Conservation (phyloP, 192 early-diverging fungal species). For the Backusella mclennaniae region DNA sequence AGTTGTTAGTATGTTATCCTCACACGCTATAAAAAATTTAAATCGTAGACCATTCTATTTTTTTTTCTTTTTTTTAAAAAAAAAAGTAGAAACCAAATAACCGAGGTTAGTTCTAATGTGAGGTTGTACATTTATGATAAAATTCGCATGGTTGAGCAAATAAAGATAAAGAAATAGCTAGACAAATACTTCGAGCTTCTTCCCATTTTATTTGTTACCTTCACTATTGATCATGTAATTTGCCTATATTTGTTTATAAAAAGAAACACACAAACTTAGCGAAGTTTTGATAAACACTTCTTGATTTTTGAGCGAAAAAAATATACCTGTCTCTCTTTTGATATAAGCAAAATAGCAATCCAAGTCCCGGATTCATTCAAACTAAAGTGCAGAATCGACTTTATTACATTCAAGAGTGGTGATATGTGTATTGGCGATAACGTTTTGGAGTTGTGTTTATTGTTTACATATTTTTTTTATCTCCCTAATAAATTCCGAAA, state of each 20-base stretch:
- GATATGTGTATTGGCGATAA: neutral
- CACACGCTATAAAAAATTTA: neutral
- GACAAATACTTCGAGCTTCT: no score
- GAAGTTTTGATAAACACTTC: no score
- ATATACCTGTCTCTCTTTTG: no score
- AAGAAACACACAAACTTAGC: no score
- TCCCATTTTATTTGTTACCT: no score
- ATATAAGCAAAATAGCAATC: neutral
- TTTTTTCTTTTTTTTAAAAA: no score
- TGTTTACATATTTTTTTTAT: neutral
- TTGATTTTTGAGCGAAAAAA: no score
- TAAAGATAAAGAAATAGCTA: no score
- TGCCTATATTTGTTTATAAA: no score
- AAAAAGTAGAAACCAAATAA: neutral
- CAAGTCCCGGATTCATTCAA: neutral
- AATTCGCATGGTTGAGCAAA: no score
- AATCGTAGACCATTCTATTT: neutral
- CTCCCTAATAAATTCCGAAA: slow-evolving; percentile 1
- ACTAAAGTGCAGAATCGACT: neutral
- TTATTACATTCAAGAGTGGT: neutral
- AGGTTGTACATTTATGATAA: neutral
- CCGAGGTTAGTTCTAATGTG: neutral
- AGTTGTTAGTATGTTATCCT: neutral
- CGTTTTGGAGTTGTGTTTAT: neutral
- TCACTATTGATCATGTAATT: no score